A percentile compares a stretch with the other conserved stretches of the same genome.
These are phyloP conservation scores for Kappamyces sp. DNA, from an alignment of 192 early-diverging fungal genomes.

Conservation along the genomic window DNA sequence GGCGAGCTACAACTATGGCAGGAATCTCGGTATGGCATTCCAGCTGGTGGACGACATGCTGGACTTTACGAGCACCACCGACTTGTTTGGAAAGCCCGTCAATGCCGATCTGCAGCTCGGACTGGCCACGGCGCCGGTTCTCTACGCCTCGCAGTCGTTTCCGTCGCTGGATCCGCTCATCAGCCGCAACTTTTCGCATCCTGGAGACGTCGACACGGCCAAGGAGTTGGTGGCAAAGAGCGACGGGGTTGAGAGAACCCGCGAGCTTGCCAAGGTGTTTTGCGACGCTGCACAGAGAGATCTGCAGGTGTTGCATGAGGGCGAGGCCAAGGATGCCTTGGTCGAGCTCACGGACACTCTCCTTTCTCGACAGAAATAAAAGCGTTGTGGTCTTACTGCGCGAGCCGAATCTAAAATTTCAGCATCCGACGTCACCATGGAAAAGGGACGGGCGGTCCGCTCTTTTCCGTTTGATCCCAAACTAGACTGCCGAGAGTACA, in stretches of 20 bases:
- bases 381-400: not conserved
- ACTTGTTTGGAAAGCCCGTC: slow-evolving; percentile 83
- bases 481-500: too few relatives aligned
- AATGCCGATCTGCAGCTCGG: slow-evolving; percentile 86
- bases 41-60: slow-evolving; percentile 91
- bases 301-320: slow-evolving; percentile 60
- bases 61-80: slow-evolving; percentile 73
- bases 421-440: too few relatives aligned
- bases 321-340: slow-evolving; percentile 68
- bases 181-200: slow-evolving; percentile 72
- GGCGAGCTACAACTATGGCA: slow-evolving; percentile 81
- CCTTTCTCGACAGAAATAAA: slow-evolving; percentile 68
- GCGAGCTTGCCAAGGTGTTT: slow-evolving; percentile 66
- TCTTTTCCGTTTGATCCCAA: too few relatives aligned
- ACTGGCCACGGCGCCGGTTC: slow-evolving; percentile 86
- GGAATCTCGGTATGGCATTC: slow-evolving; percentile 88
- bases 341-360: slow-evolving; percentile 77
- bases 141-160: slow-evolving; percentile 87
- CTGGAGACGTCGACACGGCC: slow-evolving; percentile 74
- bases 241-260: slow-evolving; percentile 71
- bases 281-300: slow-evolving; percentile 69
- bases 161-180: slow-evolving; percentile 79
- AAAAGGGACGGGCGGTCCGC: too few relatives aligned
- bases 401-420: too few relatives aligned
- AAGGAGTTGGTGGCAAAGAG: slow-evolving; percentile 72